Evolutionary conservation across 208 protist species (phyloP), one percentile per base, ranked within the genome.

Genomic region (Acanthamoeba quina): DNA sequence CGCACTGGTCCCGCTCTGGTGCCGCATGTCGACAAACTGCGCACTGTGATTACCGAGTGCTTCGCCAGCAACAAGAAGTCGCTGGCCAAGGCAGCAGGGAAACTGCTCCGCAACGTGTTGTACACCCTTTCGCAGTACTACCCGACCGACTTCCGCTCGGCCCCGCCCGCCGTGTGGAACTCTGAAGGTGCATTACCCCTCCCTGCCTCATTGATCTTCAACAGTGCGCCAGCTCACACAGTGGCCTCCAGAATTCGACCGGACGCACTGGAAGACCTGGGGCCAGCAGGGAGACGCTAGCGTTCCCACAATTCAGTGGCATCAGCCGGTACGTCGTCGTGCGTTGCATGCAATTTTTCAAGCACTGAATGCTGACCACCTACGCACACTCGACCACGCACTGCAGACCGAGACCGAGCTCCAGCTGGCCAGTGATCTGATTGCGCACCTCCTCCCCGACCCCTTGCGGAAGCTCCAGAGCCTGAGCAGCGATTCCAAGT

Each of bases 101-200:
- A 92, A 58, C 26, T 92, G 24, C 44, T 92, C n/a, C 21, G 41
- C 29, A 92, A 92, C 41, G 86, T 92, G 29, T 37, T 90, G 44
- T 37, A 90, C 74, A 17, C 82, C 6, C 41, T 90, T 5, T 52
- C 82, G 31, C 44, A 37, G n/a, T 90, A 90, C 41, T 90, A 90
- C 54, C 82, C 82, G n/a, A 37, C 41, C 31, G 82, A 90, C 54
- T 90, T 41, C n/a, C 82, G 82, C 47, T 90, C 54, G 21, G 82
- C 37, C 1, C 26, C 52, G 29, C 44, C 82, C 4, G 82, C 29
- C 5, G 82, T 68, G 41, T 90, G 82, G 82, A 49, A 68, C n/a
- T 21, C 49, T 41, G 62, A 31, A 15, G 62, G 62, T 68, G n/a
- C 62, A 0, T 68, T 29, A 68, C 19, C 47, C 13, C 56, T 15